Evolutionary conservation across 1,139 yeast genomes (phyloP).

Genomic region (Dujonia santamariae): DNA sequence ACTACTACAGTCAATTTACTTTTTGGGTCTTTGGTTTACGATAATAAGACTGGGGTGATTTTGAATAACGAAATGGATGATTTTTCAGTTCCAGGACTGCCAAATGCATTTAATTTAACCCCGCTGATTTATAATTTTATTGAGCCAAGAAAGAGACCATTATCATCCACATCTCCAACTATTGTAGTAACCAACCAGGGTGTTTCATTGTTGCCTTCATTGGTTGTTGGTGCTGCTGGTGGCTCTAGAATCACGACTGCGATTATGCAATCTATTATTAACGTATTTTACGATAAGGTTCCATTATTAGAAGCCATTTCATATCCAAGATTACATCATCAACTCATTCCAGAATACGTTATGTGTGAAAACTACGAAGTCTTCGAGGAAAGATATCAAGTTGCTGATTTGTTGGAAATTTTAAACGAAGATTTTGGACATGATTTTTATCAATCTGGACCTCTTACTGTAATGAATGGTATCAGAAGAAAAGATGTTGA

Average conservation of each 20-base stretch:
- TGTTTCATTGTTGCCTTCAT: conserved; percentile 40
- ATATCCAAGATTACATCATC: conserved; percentile 85
- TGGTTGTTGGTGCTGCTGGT: conserved; percentile 90
- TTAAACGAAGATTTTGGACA: conserved; percentile 25
- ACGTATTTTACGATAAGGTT: conserved; percentile 56
- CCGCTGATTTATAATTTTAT: conserved; percentile 82
- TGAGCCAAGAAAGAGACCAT: conserved; percentile 73
- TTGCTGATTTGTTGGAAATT: conserved; percentile 10
- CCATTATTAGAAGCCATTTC: conserved; percentile 68
- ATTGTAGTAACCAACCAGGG: conserved; percentile 50
- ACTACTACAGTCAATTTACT: conserved; percentile 87
- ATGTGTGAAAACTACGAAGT: conserved; percentile 53
- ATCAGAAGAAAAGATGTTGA: conserved; percentile 19
- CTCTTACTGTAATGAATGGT: conserved; percentile 44
- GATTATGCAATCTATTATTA: conserved; percentile 72
- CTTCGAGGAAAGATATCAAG: conserved; percentile 24
- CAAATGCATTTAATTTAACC: conserved; percentile 74
- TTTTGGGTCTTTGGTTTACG: conserved; percentile 83
- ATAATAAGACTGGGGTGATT: conserved; percentile 75
- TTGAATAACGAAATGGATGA: conserved; percentile 95
- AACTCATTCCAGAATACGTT: conserved; percentile 69
- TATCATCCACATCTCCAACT: conserved; percentile 81
- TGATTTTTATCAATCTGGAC: conserved; percentile 29
- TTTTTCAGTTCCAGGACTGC: conserved; percentile 68
- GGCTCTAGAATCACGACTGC: conserved; percentile 89